A percentile compares a stretch with the other conserved stretches of the same genome.
Conservation (phyloP, 2,329 filamentous ascomycete genomes). For the Pyricularia pennisetigena region DNA sequence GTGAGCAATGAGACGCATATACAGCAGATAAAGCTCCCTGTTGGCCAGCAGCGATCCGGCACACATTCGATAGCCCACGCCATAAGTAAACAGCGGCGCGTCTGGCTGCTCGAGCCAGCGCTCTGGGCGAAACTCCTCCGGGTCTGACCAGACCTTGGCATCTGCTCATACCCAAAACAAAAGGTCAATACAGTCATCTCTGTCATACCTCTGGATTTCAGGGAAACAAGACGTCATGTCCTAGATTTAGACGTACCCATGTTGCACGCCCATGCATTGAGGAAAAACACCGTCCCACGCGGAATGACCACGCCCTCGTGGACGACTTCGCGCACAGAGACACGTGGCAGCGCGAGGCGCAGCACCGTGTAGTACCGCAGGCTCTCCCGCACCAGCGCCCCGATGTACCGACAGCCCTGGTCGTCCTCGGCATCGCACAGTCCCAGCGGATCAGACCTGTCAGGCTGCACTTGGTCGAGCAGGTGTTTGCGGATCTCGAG, state of each 20-base stretch:
- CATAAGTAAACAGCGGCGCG: conserved; percentile 51
- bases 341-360: conserved; percentile 50
- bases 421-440: conserved; percentile 53
- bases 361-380: conserved; percentile 55
- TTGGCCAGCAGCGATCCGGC: conserved; percentile 54
- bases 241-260: background rate
- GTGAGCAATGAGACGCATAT: conserved; percentile 50
- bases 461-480: conserved; percentile 13
- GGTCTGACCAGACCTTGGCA: background rate
- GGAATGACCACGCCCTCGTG: conserved; percentile 51
- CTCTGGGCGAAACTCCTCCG: background rate
- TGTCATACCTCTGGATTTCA: background rate
- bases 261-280: conserved; percentile 31
- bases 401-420: conserved; percentile 52
- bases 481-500: conserved; percentile 46
- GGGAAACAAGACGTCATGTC: background rate
- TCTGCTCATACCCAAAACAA: background rate
- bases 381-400: conserved; percentile 53
- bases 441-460: conserved; percentile 18
- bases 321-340: conserved; percentile 47
- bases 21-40: conserved; percentile 54
- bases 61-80: conserved; percentile 59
- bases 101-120: conserved; percentile 1
- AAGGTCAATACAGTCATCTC: conserved; percentile 18
- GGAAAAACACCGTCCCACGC: conserved; percentile 51